A percentile compares a stretch with the other conserved stretches of the same genome.
Conservation (phyloP, 2,329 filamentous ascomycete genomes). For the Corniculantispora saksenae region DNA sequence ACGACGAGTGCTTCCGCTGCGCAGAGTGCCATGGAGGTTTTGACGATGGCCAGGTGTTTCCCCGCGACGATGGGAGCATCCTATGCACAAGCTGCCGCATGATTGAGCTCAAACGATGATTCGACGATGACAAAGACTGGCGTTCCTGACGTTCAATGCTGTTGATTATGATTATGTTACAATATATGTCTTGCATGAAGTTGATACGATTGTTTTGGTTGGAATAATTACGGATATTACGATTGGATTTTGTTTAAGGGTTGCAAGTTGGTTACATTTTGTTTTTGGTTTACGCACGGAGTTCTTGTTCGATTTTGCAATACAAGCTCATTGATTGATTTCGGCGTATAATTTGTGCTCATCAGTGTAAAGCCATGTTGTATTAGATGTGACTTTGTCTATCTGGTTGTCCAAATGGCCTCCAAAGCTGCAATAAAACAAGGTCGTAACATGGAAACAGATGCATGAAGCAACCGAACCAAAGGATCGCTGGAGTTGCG, state of each 20-base stretch:
- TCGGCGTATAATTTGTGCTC: not conserved
- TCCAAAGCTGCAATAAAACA: not conserved
- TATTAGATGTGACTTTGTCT: conserved; percentile 18
- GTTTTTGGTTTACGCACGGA: conserved; percentile 3
- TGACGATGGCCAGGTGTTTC: conserved; percentile 66
- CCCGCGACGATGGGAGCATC: conserved; percentile 54
- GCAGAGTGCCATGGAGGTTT: conserved; percentile 61
- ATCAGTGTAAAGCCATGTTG: conserved; percentile 10
- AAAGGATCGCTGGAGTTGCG: not conserved
- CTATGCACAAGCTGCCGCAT: conserved; percentile 63
- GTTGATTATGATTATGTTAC: not conserved
- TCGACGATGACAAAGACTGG: not conserved
- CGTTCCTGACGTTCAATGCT: not conserved
- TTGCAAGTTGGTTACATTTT: not conserved
- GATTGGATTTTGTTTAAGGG: not conserved
- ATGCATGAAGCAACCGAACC: not conserved
- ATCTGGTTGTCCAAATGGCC: conserved; percentile 16
- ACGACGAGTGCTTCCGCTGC: conserved; percentile 88
- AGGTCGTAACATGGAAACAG: not conserved
- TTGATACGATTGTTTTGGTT: not conserved
- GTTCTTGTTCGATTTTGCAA: conserved; percentile 10
- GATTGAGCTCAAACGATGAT: conserved; percentile 57
- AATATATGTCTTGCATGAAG: conserved; percentile 2
- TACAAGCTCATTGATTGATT: conserved; percentile 4
- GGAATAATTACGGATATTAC: conserved; percentile 1